Base-by-base conservation (phyloP, 192 early-diverging fungal species). In the Mortierella alpina region DNA sequence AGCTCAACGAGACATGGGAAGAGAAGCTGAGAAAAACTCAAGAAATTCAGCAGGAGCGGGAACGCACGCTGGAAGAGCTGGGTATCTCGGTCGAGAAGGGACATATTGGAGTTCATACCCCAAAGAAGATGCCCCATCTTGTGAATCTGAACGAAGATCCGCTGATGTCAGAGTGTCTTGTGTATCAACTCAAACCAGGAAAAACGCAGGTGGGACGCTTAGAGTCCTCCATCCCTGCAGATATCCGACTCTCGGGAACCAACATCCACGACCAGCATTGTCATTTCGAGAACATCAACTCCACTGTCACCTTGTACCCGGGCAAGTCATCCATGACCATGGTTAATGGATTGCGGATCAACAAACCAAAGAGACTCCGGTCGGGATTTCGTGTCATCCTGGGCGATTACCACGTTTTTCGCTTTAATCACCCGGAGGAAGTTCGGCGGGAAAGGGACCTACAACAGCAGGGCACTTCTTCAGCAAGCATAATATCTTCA, bases 61-160 rank as follows among this genome's bases (percentile, higher is more conserved):
- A 94, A 82, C 84, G 84, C 18, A 90, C 91, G 2, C 78, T 97
- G 53, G 88, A 92, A 44, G 93, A 95, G 20, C 85, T 95, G 55
- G 96, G 95, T 17, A 94, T 96, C 54, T 75, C 86, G 7, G 82
- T 96, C 2, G 93, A 92, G 41, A 87, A 92, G 50, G 87, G 90
- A 58, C 74, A 87, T 31, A 87, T 94, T 31, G 95, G 95, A 7
- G 84, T 96, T 3, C 89, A 90, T 64, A 90, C 91, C 6, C 94
- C 96, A 1, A 91, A 92, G 60, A 91, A 91, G 57, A 86, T 91
- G 42, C 95, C 96, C 39, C 95, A 97, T 83, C 82, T 97, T 55
- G 89, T 97, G 55, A 97, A 96, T 74, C 87, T 95, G 20, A 95
- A 93, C 73, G 95, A 96, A 69, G 93, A 97, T 77, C 93, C 95